Evolutionary conservation across 768 basidiomycete genomes (phyloP), one percentile per base, ranked within the genome.

Genomic region (Naganishia antarctica): DNA sequence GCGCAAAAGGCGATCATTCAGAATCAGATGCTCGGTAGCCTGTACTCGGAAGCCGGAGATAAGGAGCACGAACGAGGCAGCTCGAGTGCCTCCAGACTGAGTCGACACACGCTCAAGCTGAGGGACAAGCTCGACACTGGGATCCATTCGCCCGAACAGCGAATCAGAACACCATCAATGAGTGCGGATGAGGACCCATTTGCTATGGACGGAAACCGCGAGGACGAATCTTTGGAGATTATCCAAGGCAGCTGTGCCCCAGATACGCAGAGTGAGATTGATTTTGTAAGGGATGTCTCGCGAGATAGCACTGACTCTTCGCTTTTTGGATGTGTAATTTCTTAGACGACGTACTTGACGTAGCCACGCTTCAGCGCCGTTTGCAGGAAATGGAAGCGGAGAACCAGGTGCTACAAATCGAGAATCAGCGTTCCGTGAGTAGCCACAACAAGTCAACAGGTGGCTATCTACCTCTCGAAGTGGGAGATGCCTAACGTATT

Each of bases 361-460:
- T 53, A 7, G 63, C 29, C 3, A 16, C 44, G 0, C 31, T 51
- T 15, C 41, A 32, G 40, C 31, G 37, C 12, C 46, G 70, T 44
- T 64, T 74, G 7, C 45, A 60, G n/a, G 72, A 71, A 29, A 53
- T 77, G 25, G 74, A 77, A 53, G 68, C 71, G 2, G 70, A 75
- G 63, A 60, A 74, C 32, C 53, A 57, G n/a, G 18, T n/a, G 0
- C 40, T 74, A 15, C 69, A 68, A 44, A 47, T 13, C 23, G 76
- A 77, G 45, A 77, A 75, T 65, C 72, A 71, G 48, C 71, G 72
- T 32, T 61, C 70, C 21, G 68, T 67, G 44, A 64, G 63, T 51
- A 41, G n/a, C n/a, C n/a, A n/a, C n/a, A n/a, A n/a, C n/a, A n/a
- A n/a, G n/a, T n/a, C n/a, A n/a, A n/a, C n/a, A n/a, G n/a, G n/a